Percentiles rank a stretch among this genome's conserved stretches.
These are phyloP conservation scores for Yueomyces sp. DNA, from an alignment of 805 yeast species.

Conservation along the genomic window DNA sequence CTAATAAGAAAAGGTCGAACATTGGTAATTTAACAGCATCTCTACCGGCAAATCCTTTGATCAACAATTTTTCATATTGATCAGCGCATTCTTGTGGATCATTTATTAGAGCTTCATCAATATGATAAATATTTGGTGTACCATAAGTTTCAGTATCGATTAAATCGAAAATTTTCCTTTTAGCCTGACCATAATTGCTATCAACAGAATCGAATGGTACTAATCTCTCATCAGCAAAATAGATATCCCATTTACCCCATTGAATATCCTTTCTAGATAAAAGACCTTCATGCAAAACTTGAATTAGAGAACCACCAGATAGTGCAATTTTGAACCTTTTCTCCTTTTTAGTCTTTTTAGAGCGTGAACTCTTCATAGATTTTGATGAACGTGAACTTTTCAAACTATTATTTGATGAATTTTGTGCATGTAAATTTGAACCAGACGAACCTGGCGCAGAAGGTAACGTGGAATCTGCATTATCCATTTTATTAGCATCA, in stretches of 20 bases:
- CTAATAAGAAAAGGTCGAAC: conserved; percentile 81
- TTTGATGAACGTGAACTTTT: neutral
- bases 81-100: conserved; percentile 94
- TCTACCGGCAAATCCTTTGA: conserved; percentile 86
- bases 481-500: neutral
- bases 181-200: conserved; percentile 83
- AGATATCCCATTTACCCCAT: conserved; percentile 93
- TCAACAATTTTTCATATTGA: conserved; percentile 71
- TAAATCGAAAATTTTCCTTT: conserved; percentile 64
- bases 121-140: conserved; percentile 67
- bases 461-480: neutral
- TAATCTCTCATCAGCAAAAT: conserved; percentile 90
- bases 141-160: conserved; percentile 23
- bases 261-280: conserved; percentile 61
- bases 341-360: conserved; percentile 35
- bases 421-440: neutral
- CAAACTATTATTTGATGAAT: neutral
- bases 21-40: conserved; percentile 92
- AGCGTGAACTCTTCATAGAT: neutral
- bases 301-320: conserved; percentile 84
- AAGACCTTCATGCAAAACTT: conserved; percentile 78
- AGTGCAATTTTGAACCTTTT: conserved; percentile 80
- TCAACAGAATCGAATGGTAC: conserved; percentile 77
- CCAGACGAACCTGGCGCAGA: neutral
- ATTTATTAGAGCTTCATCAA: conserved; percentile 58